Percentiles rank a stretch among this genome's conserved stretches.
Conservation (phyloP, 78 protist genomes). For the Anaeramoeba flamelloides region DNA sequence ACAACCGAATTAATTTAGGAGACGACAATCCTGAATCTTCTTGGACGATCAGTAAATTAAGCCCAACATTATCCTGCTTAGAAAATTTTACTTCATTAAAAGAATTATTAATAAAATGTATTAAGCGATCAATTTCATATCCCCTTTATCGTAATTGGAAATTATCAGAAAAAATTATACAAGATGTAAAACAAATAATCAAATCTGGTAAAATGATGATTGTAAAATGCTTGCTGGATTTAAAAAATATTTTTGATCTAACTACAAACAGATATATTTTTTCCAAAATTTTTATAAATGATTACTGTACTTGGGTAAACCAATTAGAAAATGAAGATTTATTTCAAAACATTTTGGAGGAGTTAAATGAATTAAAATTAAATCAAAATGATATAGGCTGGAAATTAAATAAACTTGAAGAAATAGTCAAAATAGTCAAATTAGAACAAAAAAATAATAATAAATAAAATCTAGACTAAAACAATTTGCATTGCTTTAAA, state of each 20-base stretch:
- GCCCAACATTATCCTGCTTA: constrained; percentile 16
- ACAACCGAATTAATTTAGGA: constrained; percentile 18
- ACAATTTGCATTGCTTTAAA: too few relatives aligned
- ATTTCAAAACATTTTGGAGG: too few relatives aligned
- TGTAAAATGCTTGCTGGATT: not conserved
- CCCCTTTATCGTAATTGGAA: constrained; percentile 6
- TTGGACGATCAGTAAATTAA: constrained; percentile 23
- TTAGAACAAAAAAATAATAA: too few relatives aligned
- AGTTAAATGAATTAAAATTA: too few relatives aligned
- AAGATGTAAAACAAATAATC: not conserved
- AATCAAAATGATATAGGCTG: too few relatives aligned
- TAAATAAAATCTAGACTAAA: too few relatives aligned
- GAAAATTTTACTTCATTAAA: not conserved
- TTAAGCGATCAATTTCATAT: constrained; percentile 2
- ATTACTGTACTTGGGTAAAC: not conserved
- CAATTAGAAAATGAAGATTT: not conserved
- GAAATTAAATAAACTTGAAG: too few relatives aligned
- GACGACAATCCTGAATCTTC: constrained; percentile 13
- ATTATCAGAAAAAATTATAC: not conserved
- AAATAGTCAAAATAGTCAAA: too few relatives aligned
- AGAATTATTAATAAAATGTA: not conserved
- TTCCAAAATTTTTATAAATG: constrained; percentile 3
- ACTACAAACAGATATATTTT: not conserved
- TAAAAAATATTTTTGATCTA: constrained; percentile 5
- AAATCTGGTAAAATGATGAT: not conserved